A percentile compares a stretch with the other conserved stretches of the same genome.
These are phyloP conservation scores for Suillus ampliporus DNA, from an alignment of 768 basidiomycete genomes.

Conservation along the genomic window DNA sequence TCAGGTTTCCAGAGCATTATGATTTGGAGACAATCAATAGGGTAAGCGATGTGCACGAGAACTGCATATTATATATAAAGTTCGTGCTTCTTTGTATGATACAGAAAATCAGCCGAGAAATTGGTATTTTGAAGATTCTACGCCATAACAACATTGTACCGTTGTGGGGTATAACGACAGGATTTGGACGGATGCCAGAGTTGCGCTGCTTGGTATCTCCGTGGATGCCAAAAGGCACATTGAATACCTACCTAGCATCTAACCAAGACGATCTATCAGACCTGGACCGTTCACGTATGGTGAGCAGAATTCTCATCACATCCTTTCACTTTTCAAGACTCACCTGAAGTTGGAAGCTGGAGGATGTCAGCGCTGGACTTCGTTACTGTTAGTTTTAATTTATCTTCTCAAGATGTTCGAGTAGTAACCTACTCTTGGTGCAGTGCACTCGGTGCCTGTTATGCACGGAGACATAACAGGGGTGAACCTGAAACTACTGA, in stretches of 20 bases:
- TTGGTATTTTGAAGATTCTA: not conserved
- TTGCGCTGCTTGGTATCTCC: not conserved
- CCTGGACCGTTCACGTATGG: not conserved
- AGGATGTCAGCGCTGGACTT: conserved; percentile 1
- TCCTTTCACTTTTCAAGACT: not conserved
- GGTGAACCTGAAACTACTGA: not conserved
- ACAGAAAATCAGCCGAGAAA: not conserved
- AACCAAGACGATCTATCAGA: not conserved
- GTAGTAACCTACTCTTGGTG: not conserved
- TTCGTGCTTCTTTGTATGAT: not conserved
- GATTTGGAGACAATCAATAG: not conserved
- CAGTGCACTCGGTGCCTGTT: not conserved
- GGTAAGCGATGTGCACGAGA: not conserved
- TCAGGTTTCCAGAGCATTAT: not conserved
- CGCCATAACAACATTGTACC: not conserved
- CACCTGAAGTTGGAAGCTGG: not conserved
- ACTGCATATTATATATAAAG: too few species aligned
- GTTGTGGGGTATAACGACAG: not conserved
- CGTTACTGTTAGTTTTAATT: not conserved
- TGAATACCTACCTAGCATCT: not conserved
- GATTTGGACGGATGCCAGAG: not conserved
- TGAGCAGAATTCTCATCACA: not conserved
- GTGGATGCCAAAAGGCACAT: not conserved
- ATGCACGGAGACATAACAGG: not conserved
- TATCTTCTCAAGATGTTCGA: not conserved